These are phyloP conservation scores for Alternaria viburni DNA, from an alignment of 2,329 filamentous ascomycete genomes.

Conservation along the genomic window DNA sequence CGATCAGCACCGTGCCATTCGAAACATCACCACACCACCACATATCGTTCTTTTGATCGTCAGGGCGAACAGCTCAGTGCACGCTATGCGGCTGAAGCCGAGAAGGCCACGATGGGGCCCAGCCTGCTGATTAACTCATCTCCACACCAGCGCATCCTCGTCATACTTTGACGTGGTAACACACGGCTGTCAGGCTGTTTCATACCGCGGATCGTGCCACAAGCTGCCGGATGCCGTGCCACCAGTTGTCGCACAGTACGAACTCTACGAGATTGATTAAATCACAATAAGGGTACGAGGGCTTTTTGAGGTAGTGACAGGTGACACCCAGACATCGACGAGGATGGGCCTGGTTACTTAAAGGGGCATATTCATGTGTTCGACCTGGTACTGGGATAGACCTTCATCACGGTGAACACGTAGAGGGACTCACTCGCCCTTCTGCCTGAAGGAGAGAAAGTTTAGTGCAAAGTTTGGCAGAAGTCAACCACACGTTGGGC, in stretches of 20 bases:
- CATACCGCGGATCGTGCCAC: not conserved
- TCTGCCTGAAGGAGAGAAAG: not conserved
- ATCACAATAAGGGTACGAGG: not conserved
- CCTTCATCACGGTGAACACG: not conserved
- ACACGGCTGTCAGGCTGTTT: not conserved
- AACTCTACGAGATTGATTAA: not conserved
- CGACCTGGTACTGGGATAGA: not conserved
- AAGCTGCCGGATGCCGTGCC: not conserved
- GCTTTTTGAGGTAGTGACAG: conserved; percentile 24
- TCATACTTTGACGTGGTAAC: not conserved
- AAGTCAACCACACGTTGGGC: not conserved
- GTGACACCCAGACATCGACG: conserved; percentile 23
- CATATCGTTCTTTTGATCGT: not conserved
- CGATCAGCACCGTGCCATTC: conserved; percentile 4
- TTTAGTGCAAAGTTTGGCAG: not conserved
- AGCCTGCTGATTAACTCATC: not conserved
- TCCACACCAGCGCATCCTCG: not conserved
- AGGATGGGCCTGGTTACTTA: conserved; percentile 22
- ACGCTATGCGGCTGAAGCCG: not conserved
- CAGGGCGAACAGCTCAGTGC: conserved; percentile 2
- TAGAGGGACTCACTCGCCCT: not conserved
- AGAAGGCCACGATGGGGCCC: not conserved
- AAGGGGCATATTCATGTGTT: conserved; percentile 20
- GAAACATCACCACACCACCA: conserved; percentile 5
- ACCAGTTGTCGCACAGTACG: not conserved